Percentiles rank a stretch among this genome's conserved stretches.
phyloP scores from a whole-genome alignment of 495 filamentous ascomycete genomes.

The Penicillium silybi region DNA sequence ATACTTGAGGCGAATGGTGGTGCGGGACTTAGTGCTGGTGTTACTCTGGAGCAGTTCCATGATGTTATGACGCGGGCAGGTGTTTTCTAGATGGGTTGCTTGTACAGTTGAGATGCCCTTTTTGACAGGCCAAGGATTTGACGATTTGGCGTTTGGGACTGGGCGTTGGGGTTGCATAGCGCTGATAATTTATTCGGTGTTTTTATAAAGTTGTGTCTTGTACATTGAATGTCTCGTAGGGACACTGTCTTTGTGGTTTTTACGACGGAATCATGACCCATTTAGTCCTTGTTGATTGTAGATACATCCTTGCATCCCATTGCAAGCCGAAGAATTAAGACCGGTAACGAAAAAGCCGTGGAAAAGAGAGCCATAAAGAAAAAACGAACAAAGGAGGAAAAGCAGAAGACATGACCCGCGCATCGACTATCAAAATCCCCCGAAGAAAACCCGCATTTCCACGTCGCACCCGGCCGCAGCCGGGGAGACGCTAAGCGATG shows the following conservation, averaged over 20 bases:
- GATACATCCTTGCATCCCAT: conserved; percentile 20
- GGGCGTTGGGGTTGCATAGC: conserved; percentile 10
- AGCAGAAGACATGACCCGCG: conserved; percentile 28
- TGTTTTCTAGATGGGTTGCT: conserved; percentile 54
- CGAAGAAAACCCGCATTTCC: conserved; percentile 4
- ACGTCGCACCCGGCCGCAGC: neutral
- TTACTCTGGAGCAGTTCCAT: conserved; percentile 76
- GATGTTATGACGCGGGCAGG: conserved; percentile 81
- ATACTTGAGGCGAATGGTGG: conserved; percentile 87
- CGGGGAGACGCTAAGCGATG: neutral
- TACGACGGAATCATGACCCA: neutral
- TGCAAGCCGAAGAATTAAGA: conserved; percentile 17
- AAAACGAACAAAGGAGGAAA: conserved; percentile 10
- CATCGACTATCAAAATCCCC: conserved; percentile 25
- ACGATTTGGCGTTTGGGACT: conserved; percentile 11
- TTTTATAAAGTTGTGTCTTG: neutral
- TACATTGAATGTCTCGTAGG: neutral
- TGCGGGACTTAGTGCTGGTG: conserved; percentile 64
- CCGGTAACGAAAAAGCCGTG: conserved; percentile 2
- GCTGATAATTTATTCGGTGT: conserved; percentile 5
- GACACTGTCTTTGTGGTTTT: neutral
- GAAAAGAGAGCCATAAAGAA: conserved; percentile 10
- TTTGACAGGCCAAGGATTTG: neutral
- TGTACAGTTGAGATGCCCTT: too few species aligned
- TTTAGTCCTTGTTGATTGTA: conserved; percentile 17